Conservation (phyloP, 2,329 filamentous ascomycete species). For the Bimuria novae-zelandiae region DNA sequence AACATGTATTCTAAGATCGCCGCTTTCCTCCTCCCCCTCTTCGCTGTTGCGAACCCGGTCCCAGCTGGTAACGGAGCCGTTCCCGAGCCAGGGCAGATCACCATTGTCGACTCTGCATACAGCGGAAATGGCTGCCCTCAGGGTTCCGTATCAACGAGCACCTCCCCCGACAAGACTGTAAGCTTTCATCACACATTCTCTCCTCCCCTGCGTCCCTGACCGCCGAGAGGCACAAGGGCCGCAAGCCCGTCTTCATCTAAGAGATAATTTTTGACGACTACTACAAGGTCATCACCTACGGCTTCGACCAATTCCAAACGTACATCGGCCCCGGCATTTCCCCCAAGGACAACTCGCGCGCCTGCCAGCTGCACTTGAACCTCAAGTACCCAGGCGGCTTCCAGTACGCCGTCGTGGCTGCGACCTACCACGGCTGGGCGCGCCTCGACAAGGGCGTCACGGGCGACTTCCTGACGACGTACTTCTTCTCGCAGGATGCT, state of each 20-base stretch:
- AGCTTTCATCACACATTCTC: slow-evolving; percentile 5
- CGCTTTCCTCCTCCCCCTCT: slow-evolving; percentile 32
- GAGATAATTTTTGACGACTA: slow-evolving; percentile 9
- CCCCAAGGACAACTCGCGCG: slow-evolving; percentile 39
- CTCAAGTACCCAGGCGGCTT: slow-evolving; percentile 46
- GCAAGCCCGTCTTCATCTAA: slow-evolving; percentile 4
- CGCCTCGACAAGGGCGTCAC: slow-evolving; percentile 40
- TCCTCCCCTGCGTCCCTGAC: background rate
- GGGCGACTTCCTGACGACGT: slow-evolving; percentile 41
- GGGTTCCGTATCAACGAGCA: slow-evolving; percentile 39
- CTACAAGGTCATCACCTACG: slow-evolving; percentile 38
- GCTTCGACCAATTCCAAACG: slow-evolving; percentile 42
- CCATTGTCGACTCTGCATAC: slow-evolving; percentile 37
- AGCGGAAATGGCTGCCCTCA: slow-evolving; percentile 43
- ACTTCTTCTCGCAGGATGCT: slow-evolving; percentile 45
- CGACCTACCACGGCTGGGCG: slow-evolving; percentile 45
- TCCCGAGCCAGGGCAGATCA: slow-evolving; percentile 31
- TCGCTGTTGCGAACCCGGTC: slow-evolving; percentile 34
- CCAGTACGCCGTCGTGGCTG: slow-evolving; percentile 43
- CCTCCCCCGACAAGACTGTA: slow-evolving; percentile 40
- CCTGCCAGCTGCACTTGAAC: slow-evolving; percentile 44
- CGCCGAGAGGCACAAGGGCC: background rate
- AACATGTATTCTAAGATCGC: slow-evolving; percentile 39
- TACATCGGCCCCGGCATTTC: slow-evolving; percentile 36
- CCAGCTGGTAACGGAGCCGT: slow-evolving; percentile 21